Base-by-base conservation (phyloP, 495 filamentous ascomycete genomes). In the Daldinia grandis region DNA sequence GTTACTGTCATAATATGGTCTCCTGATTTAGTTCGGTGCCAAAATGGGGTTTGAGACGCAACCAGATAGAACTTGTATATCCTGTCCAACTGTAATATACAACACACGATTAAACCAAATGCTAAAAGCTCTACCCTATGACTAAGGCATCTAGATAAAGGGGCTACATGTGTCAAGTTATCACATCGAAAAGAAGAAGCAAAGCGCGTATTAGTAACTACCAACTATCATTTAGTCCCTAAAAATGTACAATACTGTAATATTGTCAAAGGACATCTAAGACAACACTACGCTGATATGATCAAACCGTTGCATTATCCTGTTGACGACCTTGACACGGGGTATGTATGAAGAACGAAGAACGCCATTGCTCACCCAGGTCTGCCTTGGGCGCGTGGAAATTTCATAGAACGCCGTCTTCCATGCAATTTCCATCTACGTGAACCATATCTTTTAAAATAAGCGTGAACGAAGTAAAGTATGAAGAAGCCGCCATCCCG, bases 401-500 rank as follows among this genome's bases (percentile, higher is more conserved):
- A 61, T 38, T 37, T 54, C 59, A 55, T 49, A 49, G 42, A 72
- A 72, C 70, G 70, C 70, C 70, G 21, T 68, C 42, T 66, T 62
- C 70, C 62, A 73, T 73, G 70, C 70, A 73, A 62, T 73, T 62
- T 73, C 70, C 65, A 62, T 73, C 65, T 73, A 69, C 70, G 47
- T 61, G 53, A 69, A 54, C 70, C 64, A 30, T 64, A 35, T 65
- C 44, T 35, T 49, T 30, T 51, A 62, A 50, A 27, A 7, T 14
- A 67, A 54, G 59, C 44, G 49, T n/a, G 25, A 35, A 28, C 42
- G 53, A 42, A 31, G 31, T 14, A 49, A 30, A 17, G 31, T 28
- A 12, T 15, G 17, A 56, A 60, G 49, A 42, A 31, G 55, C 47
- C 1, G 49, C 25, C 7, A 58, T 21, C 8, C 40, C 37, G 24